A percentile compares a stretch with the other conserved stretches of the same genome.
Conservation (phyloP, 495 filamentous ascomycete species). For the Tuber melanosporum region DNA sequence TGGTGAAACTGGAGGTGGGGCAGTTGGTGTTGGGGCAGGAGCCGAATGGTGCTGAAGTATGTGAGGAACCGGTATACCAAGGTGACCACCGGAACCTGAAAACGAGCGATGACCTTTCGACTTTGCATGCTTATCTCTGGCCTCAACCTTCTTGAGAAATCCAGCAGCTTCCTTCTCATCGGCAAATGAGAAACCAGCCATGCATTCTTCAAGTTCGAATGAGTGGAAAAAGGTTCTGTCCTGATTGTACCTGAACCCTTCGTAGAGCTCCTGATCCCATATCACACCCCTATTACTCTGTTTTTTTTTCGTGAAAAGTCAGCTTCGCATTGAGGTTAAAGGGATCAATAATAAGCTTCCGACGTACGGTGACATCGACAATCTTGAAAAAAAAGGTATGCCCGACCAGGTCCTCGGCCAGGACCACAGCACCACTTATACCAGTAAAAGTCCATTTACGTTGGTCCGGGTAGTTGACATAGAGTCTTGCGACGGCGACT, state of each 20-base stretch:
- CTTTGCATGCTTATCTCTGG: conserved; percentile 31
- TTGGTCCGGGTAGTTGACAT: conserved; percentile 81
- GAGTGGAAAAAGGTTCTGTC: conserved; percentile 96
- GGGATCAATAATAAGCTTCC: conserved; percentile 1
- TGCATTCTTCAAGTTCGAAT: conserved; percentile 86
- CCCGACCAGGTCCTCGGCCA: conserved; percentile 89
- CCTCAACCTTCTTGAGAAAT: conserved; percentile 87
- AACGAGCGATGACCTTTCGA: conserved; percentile 26
- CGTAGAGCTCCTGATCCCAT: conserved; percentile 98
- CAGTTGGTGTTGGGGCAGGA: conserved; percentile 42
- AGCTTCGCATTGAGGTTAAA: conserved; percentile 5
- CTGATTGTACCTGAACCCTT: conserved; percentile 87
- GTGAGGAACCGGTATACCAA: conserved; percentile 20
- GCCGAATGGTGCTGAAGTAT: conserved; percentile 25
- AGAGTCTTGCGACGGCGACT: conserved; percentile 86
- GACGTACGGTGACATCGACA: conserved; percentile 86
- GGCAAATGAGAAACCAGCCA: conserved; percentile 82
- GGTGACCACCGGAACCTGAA: conserved; percentile 16
- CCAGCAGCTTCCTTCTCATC: conserved; percentile 95
- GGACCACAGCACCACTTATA: conserved; percentile 83
- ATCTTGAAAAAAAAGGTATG: conserved; percentile 96
- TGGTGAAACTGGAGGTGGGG: conserved; percentile 34
- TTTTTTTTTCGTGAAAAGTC: neutral
- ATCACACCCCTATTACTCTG: conserved; percentile 73
- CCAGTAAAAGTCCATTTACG: conserved; percentile 91